phyloP scores from a whole-genome alignment of 2,329 filamentous ascomycete species.

The Monosporascus sp. region DNA sequence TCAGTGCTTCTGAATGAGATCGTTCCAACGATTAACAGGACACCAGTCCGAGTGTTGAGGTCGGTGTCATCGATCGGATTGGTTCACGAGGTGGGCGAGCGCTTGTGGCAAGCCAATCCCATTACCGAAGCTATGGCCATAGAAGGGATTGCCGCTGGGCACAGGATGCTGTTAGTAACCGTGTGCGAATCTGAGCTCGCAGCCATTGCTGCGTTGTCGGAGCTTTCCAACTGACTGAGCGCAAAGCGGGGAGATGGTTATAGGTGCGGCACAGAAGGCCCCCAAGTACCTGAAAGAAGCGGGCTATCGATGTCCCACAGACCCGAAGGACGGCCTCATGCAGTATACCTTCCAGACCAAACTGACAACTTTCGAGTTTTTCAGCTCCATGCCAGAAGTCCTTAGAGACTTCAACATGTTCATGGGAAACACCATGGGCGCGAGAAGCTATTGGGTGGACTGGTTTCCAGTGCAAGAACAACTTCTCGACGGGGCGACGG shows the following conservation, averaged over 20 bases:
- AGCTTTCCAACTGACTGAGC: background rate
- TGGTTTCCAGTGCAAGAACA: constrained; percentile 23
- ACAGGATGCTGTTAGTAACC: constrained; percentile 21
- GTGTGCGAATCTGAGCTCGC: background rate
- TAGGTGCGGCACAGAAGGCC: constrained; percentile 13
- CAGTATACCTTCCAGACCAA: constrained; percentile 25
- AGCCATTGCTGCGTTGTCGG: background rate
- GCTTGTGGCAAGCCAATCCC: constrained; percentile 17
- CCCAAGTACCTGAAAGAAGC: constrained; percentile 18
- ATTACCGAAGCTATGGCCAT: constrained; percentile 22
- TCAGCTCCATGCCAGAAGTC: constrained; percentile 13
- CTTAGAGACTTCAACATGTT: constrained; percentile 21
- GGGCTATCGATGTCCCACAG: constrained; percentile 18
- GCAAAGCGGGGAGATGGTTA: constrained; percentile 13
- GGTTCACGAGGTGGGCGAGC: constrained; percentile 17
- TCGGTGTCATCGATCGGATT: constrained; percentile 17
- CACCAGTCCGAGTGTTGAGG: constrained; percentile 16
- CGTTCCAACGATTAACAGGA: background rate
- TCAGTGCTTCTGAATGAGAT: background rate
- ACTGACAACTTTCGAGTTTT: constrained; percentile 15
- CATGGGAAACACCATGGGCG: constrained; percentile 25
- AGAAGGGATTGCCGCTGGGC: constrained; percentile 20
- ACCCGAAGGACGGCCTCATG: constrained; percentile 20
- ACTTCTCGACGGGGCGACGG: constrained; percentile 18
- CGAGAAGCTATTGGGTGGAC: constrained; percentile 18